Evolutionary conservation across 164 flowering plant genomes (phyloP), one percentile per base, ranked within the genome.

Genomic region (Sextonia rubra): DNA sequence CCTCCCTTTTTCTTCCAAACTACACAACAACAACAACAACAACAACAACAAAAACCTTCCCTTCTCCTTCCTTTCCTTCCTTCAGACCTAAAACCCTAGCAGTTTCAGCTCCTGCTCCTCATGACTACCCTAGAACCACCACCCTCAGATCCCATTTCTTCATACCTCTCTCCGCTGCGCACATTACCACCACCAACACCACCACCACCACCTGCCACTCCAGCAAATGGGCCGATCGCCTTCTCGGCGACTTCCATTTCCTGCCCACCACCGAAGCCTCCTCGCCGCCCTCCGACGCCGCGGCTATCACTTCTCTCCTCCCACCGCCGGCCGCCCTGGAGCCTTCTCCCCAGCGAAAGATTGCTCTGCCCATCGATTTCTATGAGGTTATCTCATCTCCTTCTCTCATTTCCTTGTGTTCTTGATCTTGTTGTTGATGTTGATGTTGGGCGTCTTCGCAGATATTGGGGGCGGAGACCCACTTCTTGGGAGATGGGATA

Each of bases 171-270:
- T 14, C 30, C 12, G 37, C 32, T 12, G 66, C 37, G 15, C 66
- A 64, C 15, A 37, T 26, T 8, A 49, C 55, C 70, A 0, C 30
- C 30, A 27, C 30, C 30, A 27, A 1, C 30, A 2, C 30, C 30
- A 1, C 30, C 30, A 30, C 64, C 82, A 30, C 78, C 80, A 73
- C 82, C 73, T 80, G 83, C 82, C 73, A 71, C 83, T 84, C 91
- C 78, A 91, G 89, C 85, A 94, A 85, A 84, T 94, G 97, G 97
- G 99, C 99, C 64, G 93, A 94, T 30, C 95, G 99, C 70, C 98
- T 95, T 61, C 85, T 95, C 78, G 64, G 86, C 75, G 98, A 95
- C 82, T 95, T 95, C 87, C 91, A 92, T 26, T 79, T 73, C 27
- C 77, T 61, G 58, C 83, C 78, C 32, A 71, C 78, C 47, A 72